Base-by-base conservation (phyloP, 345 rosid species). In the Raphanus sativus region DNA sequence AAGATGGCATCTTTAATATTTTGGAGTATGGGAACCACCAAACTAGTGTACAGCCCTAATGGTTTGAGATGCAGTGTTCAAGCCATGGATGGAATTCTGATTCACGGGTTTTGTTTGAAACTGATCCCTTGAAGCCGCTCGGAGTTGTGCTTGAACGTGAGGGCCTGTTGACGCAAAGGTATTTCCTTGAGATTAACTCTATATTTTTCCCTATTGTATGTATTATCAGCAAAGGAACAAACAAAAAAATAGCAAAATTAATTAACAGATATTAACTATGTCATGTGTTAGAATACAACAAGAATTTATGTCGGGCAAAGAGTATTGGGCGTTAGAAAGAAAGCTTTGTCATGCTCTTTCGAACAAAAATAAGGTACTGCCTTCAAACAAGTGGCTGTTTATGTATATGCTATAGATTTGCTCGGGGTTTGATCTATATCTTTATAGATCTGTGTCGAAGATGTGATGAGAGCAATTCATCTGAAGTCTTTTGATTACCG, bases 291-390 rank as follows among this genome's bases (percentile, higher is more conserved):
- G 97, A 84, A 87, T 90, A 71, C 81, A 40, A 13, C 86, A 88
- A 79, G 97, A 94, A 83, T 77, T 94, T 64, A 83, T 69, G 68
- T 75, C 50, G 12, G 98, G 98, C 70, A 84, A 83, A 70, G 98
- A 89, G 84, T 94, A 88, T 65, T 94, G 97, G 98, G 82, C 88
- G 71, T 76, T 94, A 67, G 98, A 94, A 82, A 89, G 98, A 86
- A 86, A 86, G 84, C 95, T 92, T 29, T 92, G 98, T 75, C 77
- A 75, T 80, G 90, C 90, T 68, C 84, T 90, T 64, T 75, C 74
- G 63, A 76, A 65, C 64, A 80, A 82, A 79, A 69, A 80, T 7
- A 82, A 83, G 89, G 97, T 94, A 69, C 24, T 68, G 63, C 65
- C 48, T 3, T 74, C 9, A 59, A 61, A 54, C 45, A 48, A 33